Conservation (phyloP, 495 filamentous ascomycete species). For the Trichoderma erinaceum region DNA sequence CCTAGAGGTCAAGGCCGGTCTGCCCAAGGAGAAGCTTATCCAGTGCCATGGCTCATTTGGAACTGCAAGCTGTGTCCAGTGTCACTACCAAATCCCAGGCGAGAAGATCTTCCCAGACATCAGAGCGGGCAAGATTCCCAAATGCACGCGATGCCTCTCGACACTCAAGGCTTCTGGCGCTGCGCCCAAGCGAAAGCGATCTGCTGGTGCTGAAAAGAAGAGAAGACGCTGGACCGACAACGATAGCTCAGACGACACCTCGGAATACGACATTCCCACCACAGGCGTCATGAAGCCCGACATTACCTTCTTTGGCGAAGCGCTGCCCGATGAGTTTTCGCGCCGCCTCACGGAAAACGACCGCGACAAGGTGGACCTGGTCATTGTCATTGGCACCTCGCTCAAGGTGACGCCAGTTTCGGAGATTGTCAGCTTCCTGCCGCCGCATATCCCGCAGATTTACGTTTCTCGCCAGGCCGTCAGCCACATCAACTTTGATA, state of each 20-base stretch:
- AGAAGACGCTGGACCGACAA: conserved; percentile 49
- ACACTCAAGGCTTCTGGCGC: conserved; percentile 39
- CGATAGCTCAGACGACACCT: conserved; percentile 49
- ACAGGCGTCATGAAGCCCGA: conserved; percentile 97
- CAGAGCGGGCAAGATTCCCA: conserved; percentile 61
- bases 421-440: conserved; percentile 78
- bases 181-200: conserved; percentile 67
- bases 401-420: conserved; percentile 93
- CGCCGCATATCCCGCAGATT: conserved; percentile 77
- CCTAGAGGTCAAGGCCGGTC: conserved; percentile 82
- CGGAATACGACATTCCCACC: conserved; percentile 60
- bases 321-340: conserved; percentile 79
- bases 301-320: conserved; percentile 96
- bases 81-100: conserved; percentile 66
- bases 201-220: conserved; percentile 51
- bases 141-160: conserved; percentile 56
- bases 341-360: conserved; percentile 73
- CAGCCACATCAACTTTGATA: conserved; percentile 85
- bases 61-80: conserved; percentile 83
- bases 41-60: conserved; percentile 97
- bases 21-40: conserved; percentile 74
- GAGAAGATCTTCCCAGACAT: conserved; percentile 73
- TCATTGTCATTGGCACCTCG: conserved; percentile 95
- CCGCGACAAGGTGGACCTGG: conserved; percentile 72
- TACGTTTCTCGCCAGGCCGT: conserved; percentile 89